A percentile compares a stretch with the other conserved stretches of the same genome.
Conservation (phyloP, 768 basidiomycete species). For the Rhodosporidiobolus sp. region DNA sequence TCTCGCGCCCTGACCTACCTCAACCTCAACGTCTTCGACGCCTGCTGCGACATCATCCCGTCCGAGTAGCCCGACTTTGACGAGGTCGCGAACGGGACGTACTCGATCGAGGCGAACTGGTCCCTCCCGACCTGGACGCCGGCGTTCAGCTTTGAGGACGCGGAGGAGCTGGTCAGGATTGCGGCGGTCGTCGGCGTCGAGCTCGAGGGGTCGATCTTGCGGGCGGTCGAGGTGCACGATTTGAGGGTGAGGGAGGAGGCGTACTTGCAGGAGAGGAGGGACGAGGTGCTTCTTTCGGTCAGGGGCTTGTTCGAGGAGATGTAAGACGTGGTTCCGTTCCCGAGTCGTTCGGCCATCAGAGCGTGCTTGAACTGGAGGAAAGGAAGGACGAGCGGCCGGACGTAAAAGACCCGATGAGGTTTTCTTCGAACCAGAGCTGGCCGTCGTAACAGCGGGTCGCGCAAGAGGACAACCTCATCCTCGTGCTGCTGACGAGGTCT, state of each 20-base stretch:
- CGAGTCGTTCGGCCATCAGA: too few species aligned
- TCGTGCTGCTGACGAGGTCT: too few species aligned
- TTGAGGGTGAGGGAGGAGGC: not conserved
- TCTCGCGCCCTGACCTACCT: not conserved
- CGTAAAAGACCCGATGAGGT: too few species aligned
- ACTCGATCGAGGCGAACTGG: not conserved
- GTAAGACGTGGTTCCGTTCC: not conserved
- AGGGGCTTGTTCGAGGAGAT: not conserved
- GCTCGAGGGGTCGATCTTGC: not conserved
- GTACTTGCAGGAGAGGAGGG: not conserved
- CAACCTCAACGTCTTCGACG: slow-evolving; percentile 1
- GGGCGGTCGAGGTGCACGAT: not conserved
- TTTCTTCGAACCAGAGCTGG: too few species aligned
- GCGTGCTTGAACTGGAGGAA: too few species aligned
- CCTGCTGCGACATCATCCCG: not conserved
- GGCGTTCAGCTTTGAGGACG: not conserved
- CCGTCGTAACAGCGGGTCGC: too few species aligned
- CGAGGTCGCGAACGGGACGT: not conserved
- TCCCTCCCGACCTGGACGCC: not conserved
- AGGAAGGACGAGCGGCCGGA: too few species aligned
- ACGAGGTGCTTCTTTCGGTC: not conserved
- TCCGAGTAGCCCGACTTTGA: not conserved
- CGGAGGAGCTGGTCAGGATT: not conserved
- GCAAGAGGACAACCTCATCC: too few species aligned
- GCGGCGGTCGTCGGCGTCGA: not conserved